phyloP scores from a whole-genome alignment of 192 early-diverging fungal genomes.

The Backusella westeae region DNA sequence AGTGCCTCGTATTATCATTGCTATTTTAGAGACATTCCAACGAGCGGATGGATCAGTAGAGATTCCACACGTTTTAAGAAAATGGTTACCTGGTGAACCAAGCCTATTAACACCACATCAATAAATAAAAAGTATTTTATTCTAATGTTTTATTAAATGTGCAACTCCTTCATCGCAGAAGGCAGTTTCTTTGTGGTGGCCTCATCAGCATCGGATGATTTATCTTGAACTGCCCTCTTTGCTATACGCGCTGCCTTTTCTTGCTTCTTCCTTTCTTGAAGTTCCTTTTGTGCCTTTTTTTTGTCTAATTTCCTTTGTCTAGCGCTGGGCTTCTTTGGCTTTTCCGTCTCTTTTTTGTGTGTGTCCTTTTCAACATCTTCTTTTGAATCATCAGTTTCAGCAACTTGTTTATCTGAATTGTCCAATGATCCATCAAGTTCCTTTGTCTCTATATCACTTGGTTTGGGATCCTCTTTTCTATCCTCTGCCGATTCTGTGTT shows the following conservation, averaged over 20 bases:
- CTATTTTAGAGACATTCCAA: slow-evolving; percentile 84
- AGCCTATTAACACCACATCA: neutral
- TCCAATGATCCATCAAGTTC: neutral
- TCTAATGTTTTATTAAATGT: neutral
- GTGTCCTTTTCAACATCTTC: neutral
- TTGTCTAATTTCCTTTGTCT: slow-evolving; percentile 19
- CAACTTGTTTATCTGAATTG: neutral
- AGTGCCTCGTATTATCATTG: slow-evolving; percentile 84
- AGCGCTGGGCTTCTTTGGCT: slow-evolving; percentile 9
- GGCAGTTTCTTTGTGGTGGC: neutral
- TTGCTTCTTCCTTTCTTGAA: slow-evolving; percentile 4
- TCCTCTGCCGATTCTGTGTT: neutral
- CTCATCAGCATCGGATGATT: neutral
- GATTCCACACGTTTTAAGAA: slow-evolving; percentile 68
- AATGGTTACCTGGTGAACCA: slow-evolving; percentile 53
- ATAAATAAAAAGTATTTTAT: no score
- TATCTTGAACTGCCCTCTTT: neutral
- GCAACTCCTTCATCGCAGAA: slow-evolving; percentile 10
- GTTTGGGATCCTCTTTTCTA: neutral
- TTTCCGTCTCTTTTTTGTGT: neutral
- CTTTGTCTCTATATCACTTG: neutral
- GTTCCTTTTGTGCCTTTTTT: slow-evolving; percentile 25
- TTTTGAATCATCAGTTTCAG: neutral
- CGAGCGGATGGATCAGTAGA: slow-evolving; percentile 61
- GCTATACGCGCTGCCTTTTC: neutral